Base-by-base conservation (phyloP, 1,284 basidiomycete genomes). In the Sparassis latifolia region DNA sequence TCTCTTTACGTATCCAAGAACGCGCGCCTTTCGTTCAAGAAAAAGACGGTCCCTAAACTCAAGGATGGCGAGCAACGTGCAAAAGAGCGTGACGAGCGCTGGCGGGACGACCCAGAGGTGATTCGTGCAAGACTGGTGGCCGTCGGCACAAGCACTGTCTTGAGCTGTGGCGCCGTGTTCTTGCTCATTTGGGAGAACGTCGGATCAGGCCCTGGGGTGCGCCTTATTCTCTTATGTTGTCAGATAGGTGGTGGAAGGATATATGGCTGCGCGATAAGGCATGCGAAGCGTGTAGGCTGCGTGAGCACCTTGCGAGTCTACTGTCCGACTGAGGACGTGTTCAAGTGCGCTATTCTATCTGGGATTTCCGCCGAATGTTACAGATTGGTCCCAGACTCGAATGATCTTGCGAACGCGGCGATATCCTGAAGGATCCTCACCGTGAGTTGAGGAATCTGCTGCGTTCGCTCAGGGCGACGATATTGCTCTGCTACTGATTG, bases 51-150 rank as follows among this genome's bases (percentile, higher is more conserved):
- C 4, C 29, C 33, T 5, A 33, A 48, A 9, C 51, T 50, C 7
- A 48, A 45, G 2, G 53, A 59, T 31, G 58, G 61, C 38, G 53
- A 59, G 42, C 53, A 56, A 46, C 58, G 60, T 39, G 40, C 28
- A 10, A 62, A 56, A 50, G 47, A 55, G 12, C 40, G 45, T 31
- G 59, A 61, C 41, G 76, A 77, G 52, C 73, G 79, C 33, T 82
- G 79, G 75, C 74, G 89, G 56, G 83, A 92, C 60, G 83, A 90
- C 55, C 81, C 88, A 1, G 73, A 76, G 35, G 85, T 92, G 12
- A 89, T 92, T 48, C 75, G 76, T 20, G 82, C 85, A 3, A 74
- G 89, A 42, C 64, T 91, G 37, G 52, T 70, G 4, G 81, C 82
- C 7, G 88, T 81, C 10, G 70, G 71, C 31, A 40, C 77, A 44